Conservation (phyloP, 228 moss, liverwort and hornwort genomes). For the Sphagnum magellanicum region DNA sequence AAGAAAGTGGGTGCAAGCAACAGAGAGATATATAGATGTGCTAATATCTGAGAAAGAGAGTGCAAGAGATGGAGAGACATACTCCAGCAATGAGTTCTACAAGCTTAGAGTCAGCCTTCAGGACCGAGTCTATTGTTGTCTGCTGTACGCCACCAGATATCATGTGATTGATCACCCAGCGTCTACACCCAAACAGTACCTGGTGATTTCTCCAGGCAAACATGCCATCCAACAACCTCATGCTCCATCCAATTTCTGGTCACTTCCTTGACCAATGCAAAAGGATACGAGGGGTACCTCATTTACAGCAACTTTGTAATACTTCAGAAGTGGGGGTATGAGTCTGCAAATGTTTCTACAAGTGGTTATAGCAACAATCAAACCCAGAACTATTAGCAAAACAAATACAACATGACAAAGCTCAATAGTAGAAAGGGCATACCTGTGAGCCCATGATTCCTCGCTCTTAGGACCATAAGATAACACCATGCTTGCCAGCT, state of each 20-base stretch:
- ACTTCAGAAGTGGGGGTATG: background rate
- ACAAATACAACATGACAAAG: background rate
- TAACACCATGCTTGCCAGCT: slow-evolving; percentile 71
- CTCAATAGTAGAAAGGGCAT: slow-evolving; percentile 4
- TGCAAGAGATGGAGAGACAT: background rate
- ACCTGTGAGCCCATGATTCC: slow-evolving; percentile 98
- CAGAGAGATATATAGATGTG: background rate
- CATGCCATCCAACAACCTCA: background rate
- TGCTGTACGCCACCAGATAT: slow-evolving; percentile 37
- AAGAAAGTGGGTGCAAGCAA: no score
- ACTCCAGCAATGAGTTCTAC: slow-evolving; percentile 90
- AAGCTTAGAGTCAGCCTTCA: slow-evolving; percentile 79
- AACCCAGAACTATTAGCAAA: no score
- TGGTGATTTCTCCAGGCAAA: background rate
- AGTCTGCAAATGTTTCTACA: no score
- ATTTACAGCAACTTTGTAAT: background rate
- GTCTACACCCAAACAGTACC: slow-evolving; percentile 37
- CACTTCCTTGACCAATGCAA: background rate
- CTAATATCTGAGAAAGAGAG: background rate
- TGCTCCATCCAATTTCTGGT: background rate
- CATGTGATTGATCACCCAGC: slow-evolving; percentile 80
- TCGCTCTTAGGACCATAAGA: slow-evolving; percentile 94
- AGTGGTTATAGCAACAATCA: no score
- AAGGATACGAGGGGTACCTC: background rate
- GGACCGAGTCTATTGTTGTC: slow-evolving; percentile 40